A percentile compares a stretch with the other conserved stretches of the same genome.
Evolutionary conservation across 1,284 basidiomycete genomes (phyloP).

Genomic region (Coniferiporia weirii): DNA sequence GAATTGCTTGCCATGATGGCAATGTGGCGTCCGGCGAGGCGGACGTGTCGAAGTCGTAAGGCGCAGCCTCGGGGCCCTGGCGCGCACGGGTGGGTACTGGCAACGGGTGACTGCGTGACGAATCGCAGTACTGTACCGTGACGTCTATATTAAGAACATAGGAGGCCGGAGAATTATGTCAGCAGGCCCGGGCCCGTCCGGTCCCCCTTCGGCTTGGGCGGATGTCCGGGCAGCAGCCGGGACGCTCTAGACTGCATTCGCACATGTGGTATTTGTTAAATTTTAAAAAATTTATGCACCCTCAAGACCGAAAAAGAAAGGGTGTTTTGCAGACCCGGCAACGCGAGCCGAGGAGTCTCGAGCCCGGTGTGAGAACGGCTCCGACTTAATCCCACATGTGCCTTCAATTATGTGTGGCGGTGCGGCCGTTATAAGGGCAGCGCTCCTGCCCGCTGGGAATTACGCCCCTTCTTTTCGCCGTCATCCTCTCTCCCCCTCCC

Average conservation of each 20-base stretch:
- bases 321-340: no score
- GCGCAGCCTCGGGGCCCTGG: background rate
- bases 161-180: no score
- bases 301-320: background rate
- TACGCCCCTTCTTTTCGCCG: conserved; percentile 21
- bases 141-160: background rate
- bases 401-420: background rate
- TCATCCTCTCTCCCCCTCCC: conserved; percentile 17
- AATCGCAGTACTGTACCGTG: background rate
- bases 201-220: no score
- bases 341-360: background rate
- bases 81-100: background rate
- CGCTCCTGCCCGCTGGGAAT: background rate
- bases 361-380: background rate
- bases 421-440: background rate
- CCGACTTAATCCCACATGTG: background rate
- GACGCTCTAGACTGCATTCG: no score
- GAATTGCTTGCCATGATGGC: background rate
- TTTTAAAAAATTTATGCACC: no score
- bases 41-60: background rate
- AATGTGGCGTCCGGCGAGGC: background rate
- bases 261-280: no score
- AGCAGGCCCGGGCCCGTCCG: no score
- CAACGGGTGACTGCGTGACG: background rate
- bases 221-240: no score